Evolutionary conservation across 169 alveolate species (phyloP).

Genomic region (Plasmodium vivax): DNA sequence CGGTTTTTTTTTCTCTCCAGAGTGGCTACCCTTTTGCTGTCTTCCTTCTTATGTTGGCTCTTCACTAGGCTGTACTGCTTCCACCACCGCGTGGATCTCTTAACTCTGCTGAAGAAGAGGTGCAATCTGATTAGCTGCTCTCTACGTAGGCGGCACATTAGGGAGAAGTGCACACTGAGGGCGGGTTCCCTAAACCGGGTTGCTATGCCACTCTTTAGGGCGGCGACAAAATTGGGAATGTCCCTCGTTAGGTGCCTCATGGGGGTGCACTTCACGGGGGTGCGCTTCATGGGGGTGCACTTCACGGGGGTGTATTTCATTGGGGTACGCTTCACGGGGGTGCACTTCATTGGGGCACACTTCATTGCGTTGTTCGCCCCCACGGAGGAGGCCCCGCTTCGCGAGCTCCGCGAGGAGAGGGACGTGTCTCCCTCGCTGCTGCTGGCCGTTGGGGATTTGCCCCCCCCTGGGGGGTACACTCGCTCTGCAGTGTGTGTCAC

Average conservation of each 20-base stretch:
- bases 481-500: not conserved
- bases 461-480: not conserved
- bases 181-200: not conserved
- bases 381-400: not conserved
- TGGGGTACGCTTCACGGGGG: no score
- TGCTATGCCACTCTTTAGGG: not conserved
- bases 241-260: not conserved
- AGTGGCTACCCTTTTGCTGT: not conserved
- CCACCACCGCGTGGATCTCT: conserved; percentile 9
- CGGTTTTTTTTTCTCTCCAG: not conserved
- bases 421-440: not conserved
- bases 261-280: no score
- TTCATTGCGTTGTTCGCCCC: not conserved
- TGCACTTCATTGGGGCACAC: no score
- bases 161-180: not conserved
- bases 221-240: not conserved
- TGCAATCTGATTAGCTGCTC: conserved; percentile 9
- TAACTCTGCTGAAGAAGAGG: conserved; percentile 38
- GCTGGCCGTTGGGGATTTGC: not conserved
- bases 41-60: not conserved
- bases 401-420: not conserved
- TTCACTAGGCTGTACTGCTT: not conserved
- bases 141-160: conserved; percentile 2
- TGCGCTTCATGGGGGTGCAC: no score
- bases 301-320: no score